phyloP scores from a whole-genome alignment of 768 basidiomycete species.

The Lentinula boryana region DNA sequence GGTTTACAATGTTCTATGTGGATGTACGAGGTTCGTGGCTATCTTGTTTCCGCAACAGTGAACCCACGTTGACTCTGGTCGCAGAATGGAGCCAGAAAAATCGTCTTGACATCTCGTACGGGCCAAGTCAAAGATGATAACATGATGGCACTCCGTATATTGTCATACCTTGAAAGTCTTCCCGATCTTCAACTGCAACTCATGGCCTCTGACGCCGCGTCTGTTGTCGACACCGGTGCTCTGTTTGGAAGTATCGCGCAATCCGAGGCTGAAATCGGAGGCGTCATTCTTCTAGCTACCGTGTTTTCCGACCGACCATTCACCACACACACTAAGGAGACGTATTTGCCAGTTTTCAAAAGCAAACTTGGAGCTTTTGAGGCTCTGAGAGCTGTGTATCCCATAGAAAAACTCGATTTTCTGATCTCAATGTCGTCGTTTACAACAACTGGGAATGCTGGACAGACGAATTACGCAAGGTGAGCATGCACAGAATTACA shows the following conservation, averaged over 20 bases:
- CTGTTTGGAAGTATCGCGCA: conserved; percentile 1
- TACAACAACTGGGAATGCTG: not conserved
- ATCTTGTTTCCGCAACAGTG: not conserved
- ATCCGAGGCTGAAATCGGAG: conserved; percentile 10
- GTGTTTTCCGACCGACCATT: conserved; percentile 14
- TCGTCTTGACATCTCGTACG: conserved; percentile 17
- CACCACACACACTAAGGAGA: conserved; percentile 12
- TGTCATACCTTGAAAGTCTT: conserved; percentile 2
- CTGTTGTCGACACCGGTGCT: conserved; percentile 2
- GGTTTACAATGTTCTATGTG: conserved; percentile 20
- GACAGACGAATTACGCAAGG: conserved; percentile 3
- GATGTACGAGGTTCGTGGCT: conserved; percentile 21
- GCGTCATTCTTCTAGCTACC: conserved; percentile 13
- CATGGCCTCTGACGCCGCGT: conserved; percentile 12
- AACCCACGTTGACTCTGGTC: not conserved
- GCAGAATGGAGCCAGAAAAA: conserved; percentile 18
- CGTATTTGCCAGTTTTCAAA: conserved; percentile 11
- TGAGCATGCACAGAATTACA: not conserved
- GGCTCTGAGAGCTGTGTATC: conserved; percentile 1
- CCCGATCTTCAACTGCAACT: conserved; percentile 13
- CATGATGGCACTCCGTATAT: conserved; percentile 8
- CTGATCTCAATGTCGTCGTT: not conserved
- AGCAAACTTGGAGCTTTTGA: conserved; percentile 14
- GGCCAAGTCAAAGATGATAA: conserved; percentile 10
- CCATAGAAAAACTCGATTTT: not conserved